phyloP scores from a whole-genome alignment of 169 alveolate genomes.

The Babesia ovata region DNA sequence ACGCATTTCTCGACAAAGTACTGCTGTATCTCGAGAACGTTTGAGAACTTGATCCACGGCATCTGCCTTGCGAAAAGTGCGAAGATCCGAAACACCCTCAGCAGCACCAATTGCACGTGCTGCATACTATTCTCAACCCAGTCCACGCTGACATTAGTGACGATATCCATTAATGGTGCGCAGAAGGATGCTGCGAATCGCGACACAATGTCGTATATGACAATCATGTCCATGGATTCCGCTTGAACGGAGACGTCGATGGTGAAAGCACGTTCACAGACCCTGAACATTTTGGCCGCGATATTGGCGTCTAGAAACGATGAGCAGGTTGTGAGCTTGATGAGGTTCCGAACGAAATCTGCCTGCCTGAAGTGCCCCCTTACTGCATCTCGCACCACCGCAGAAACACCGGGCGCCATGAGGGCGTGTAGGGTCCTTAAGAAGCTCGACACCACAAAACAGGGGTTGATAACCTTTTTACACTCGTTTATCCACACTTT shows the following conservation, averaged over 20 bases:
- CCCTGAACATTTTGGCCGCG: constrained; percentile 45
- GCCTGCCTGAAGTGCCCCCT: constrained; percentile 48
- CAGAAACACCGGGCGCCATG: constrained; percentile 22
- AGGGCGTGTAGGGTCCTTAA: constrained; percentile 48
- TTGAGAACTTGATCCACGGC: constrained; percentile 64
- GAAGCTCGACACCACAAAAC: constrained; percentile 46
- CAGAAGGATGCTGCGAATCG: constrained; percentile 29
- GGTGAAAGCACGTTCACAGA: constrained; percentile 29
- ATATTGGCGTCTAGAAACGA: constrained; percentile 55
- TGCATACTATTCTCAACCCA: constrained; percentile 38
- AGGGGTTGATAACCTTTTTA: constrained; percentile 41
- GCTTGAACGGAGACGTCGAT: constrained; percentile 47
- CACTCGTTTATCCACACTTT: constrained; percentile 55
- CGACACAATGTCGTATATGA: constrained; percentile 60
- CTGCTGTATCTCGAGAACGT: constrained; percentile 53
- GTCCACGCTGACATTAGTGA: constrained; percentile 25
- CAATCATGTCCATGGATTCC: constrained; percentile 68
- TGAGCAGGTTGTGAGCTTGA: constrained; percentile 41
- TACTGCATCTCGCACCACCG: constrained; percentile 41
- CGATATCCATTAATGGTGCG: constrained; percentile 7
- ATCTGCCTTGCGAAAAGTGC: constrained; percentile 39
- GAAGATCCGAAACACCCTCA: constrained; percentile 11
- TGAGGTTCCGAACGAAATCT: constrained; percentile 56
- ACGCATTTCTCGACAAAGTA: constrained; percentile 58
- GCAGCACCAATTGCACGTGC: constrained; percentile 40